Evolutionary conservation across 164 flowering plant genomes (phyloP).

Genomic region (Aristolochia contorta): DNA sequence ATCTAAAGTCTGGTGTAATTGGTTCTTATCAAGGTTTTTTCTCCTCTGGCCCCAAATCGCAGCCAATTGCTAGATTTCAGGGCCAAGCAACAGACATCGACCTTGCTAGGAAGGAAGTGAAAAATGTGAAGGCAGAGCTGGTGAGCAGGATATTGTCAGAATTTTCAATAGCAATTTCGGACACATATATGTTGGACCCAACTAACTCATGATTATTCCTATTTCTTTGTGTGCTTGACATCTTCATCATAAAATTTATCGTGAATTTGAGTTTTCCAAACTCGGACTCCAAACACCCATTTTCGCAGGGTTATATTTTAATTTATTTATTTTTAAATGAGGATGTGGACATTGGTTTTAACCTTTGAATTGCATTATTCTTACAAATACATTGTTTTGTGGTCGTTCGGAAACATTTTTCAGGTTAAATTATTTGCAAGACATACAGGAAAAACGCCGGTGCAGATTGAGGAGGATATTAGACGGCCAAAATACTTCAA

Average conservation of each 20-base stretch:
- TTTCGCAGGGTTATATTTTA: too few species aligned
- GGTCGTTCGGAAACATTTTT: background rate
- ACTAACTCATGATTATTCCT: background rate
- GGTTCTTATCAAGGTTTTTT: background rate
- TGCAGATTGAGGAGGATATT: slow-evolving; percentile 80
- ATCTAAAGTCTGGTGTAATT: too few species aligned
- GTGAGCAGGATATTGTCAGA: slow-evolving; percentile 26
- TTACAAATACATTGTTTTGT: too few species aligned
- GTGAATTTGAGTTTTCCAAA: too few species aligned
- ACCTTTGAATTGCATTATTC: too few species aligned
- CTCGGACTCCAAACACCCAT: too few species aligned
- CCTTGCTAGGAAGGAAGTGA: slow-evolving; percentile 64
- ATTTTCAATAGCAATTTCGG: background rate
- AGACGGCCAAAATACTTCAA: slow-evolving; percentile 88
- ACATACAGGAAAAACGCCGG: slow-evolving; percentile 63
- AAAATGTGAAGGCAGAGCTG: slow-evolving; percentile 60
- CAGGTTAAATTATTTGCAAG: slow-evolving; percentile 69
- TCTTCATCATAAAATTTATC: too few species aligned
- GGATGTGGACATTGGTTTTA: too few species aligned
- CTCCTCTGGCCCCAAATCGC: slow-evolving; percentile 14
- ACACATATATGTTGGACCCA: background rate
- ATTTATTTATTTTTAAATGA: too few species aligned
- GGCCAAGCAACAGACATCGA: slow-evolving; percentile 92
- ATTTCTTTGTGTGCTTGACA: too few species aligned
- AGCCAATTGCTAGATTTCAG: slow-evolving; percentile 86